Base-by-base conservation (phyloP, 805 yeast species). In the Teunomyces tritomae region DNA sequence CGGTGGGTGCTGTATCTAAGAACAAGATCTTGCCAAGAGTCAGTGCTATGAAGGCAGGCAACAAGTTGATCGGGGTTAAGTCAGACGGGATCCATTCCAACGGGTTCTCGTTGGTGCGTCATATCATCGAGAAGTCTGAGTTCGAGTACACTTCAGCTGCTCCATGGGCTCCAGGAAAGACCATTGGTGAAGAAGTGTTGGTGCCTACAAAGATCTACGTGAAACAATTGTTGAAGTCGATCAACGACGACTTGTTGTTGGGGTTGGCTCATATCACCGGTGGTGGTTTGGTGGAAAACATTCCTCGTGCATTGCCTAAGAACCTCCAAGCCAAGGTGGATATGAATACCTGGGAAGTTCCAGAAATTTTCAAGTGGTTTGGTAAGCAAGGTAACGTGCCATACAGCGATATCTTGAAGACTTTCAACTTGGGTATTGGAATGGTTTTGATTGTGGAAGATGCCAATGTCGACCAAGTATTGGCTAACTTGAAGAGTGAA, bases 231-330 rank as follows among this genome's bases (percentile, higher is more conserved):
- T 76, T 94, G 52, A 86, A 87, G 42, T 82, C 88, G 1, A 78
- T 91, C 53, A 79, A 77, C 58, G 75, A 85, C 59, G 84, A 77
- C 29, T 70, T 87, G 48, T 63, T 92, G 42, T 75, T 90, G 47
- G 99, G 97, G 49, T 78, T 94, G 63, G 96, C 99, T 2, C 96
- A 94, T 62, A 94, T 94, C 61, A 94, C 99, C 20, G 99, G 99
- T 52, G 99, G 99, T 67, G 99, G 99, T 45, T 76, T 94, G 46
- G 85, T 94, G 27, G 99, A 94, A 69, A 94, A 94, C 68, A 83
- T 92, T 49, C 99, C 99, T 46, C 83, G 99, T 65, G 94, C 96
- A 14, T 76, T 94, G 52, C 99, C 99, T 49, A 70, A 80, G 49
- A 68, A 82, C 57, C 73, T 94, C 52, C 84, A 85, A 58, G 99